phyloP scores from a whole-genome alignment of 768 basidiomycete genomes.

The Hygrocybe coccinea region DNA sequence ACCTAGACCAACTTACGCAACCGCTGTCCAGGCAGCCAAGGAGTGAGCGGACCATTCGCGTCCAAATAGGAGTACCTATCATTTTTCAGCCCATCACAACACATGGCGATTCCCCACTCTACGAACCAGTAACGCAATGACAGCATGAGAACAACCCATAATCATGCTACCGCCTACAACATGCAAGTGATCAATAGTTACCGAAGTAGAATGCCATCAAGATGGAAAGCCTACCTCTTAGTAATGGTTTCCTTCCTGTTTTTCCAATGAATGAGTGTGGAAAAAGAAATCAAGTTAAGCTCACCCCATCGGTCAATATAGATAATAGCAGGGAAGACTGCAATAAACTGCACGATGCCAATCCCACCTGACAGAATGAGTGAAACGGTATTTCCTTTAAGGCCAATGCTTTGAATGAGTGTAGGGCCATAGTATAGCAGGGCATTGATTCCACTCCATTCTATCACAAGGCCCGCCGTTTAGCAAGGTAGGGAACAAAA shows the following conservation, averaged over 20 bases:
- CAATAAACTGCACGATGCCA: slow-evolving; percentile 71
- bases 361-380: slow-evolving; percentile 74
- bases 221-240: slow-evolving; percentile 38
- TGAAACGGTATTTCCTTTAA: slow-evolving; percentile 53
- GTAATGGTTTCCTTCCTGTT: slow-evolving; percentile 58
- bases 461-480: slow-evolving; percentile 43
- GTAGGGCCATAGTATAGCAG: slow-evolving; percentile 78
- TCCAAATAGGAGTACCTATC: slow-evolving; percentile 46
- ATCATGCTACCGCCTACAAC: slow-evolving; percentile 49
- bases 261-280: not conserved
- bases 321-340: slow-evolving; percentile 68
- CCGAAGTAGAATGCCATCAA: not conserved
- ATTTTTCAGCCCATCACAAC: not conserved
- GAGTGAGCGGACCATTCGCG: slow-evolving; percentile 56
- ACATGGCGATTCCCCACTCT: not conserved
- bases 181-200: not conserved
- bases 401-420: slow-evolving; percentile 58
- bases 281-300: slow-evolving; percentile 9
- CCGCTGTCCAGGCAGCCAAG: slow-evolving; percentile 62
- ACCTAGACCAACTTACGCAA: slow-evolving; percentile 41
- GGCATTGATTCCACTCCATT: slow-evolving; percentile 87
- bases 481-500: not conserved
- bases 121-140: slow-evolving; percentile 59
- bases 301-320: slow-evolving; percentile 63
- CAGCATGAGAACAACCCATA: slow-evolving; percentile 62